phyloP scores from a whole-genome alignment of 108 stramenopile species.

The Epithemia pelagica region DNA sequence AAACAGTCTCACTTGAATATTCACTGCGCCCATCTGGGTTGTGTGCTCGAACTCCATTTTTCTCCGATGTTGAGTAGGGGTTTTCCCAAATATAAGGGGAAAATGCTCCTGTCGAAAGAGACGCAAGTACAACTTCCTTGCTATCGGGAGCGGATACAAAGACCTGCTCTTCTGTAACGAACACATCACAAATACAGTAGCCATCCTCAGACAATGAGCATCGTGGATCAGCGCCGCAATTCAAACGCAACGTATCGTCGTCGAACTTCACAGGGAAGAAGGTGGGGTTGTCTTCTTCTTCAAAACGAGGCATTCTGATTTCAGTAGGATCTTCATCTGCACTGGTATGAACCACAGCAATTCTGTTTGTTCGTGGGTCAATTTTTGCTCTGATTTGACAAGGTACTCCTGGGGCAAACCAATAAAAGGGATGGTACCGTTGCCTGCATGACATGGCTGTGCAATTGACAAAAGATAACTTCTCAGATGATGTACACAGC shows the following conservation, averaged over 20 bases:
- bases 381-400: slow-evolving; percentile 2
- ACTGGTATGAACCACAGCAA: slow-evolving; percentile 1
- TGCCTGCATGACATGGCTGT: not conserved
- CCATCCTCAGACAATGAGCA: not conserved
- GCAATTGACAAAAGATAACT: not conserved
- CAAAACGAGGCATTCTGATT: not conserved
- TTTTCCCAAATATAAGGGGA: slow-evolving; percentile 16
- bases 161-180: slow-evolving; percentile 28
- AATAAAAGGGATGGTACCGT: not conserved
- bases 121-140: slow-evolving; percentile 12
- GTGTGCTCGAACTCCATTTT: slow-evolving; percentile 21
- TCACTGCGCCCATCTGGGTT: slow-evolving; percentile 3
- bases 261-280: not conserved
- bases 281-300: not conserved
- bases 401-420: not conserved
- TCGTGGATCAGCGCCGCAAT: not conserved
- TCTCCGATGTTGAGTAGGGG: slow-evolving; percentile 10
- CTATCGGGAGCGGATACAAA: slow-evolving; percentile 18
- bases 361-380: not conserved
- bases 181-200: slow-evolving; percentile 34
- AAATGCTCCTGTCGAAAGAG: slow-evolving; percentile 27
- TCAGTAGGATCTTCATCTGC: not conserved
- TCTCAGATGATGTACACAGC: not conserved
- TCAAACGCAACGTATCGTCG: not conserved
- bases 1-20: slow-evolving; percentile 35